Evolutionary conservation across 1,284 basidiomycete genomes (phyloP), one percentile per base, ranked within the genome.

Genomic region (Cryptococcus hybrid): DNA sequence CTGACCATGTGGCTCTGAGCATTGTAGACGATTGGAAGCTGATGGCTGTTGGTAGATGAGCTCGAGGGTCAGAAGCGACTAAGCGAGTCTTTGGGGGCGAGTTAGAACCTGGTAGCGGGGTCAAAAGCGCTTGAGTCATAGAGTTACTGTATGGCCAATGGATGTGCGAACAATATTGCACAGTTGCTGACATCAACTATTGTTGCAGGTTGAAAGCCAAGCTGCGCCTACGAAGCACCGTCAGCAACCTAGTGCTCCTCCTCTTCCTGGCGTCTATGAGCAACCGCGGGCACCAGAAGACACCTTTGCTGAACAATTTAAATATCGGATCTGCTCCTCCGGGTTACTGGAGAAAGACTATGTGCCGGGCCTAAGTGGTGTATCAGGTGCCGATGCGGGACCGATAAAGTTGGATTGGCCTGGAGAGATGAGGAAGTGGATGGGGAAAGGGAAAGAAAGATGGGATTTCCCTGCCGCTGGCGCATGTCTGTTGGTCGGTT

Each of bases 291-390:
- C 37, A 13, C 24, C 48, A 2, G 52, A 58, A 12, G 61, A 64
- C 34, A 62, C 58, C 3, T 76, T 74, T 50, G 66, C 68, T 6
- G 74, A 75, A 52, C 58, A 61, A 24, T 76, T 76, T 67, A 71
- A 70, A 54, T 76, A 74, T 54, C 59, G 71, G 35, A 65, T 76
- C 8, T 74, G 71, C 24, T 69, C 73, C 5, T 69, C 66, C 15
- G 74, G 69, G 0, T 55, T 76, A 6, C 55, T 76, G 30, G 74
- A 76, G 61, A 69, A 67, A 50, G 70, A 69, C 42, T 69, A 67
- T 59, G 63, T 70, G 5, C 63, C 66, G 11, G 58, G 56, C 18
- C 47, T 58, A 5, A 51, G 55, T 30, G 56, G 50, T n/a, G 9
- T 47, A 11, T 55, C 57, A 11, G 47, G 24, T 35, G 52, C 36